Percentiles rank a stretch among this genome's conserved stretches.
These are phyloP conservation scores for Penicillium sp. DNA, from an alignment of 2,329 filamentous ascomycete genomes.

Conservation along the genomic window DNA sequence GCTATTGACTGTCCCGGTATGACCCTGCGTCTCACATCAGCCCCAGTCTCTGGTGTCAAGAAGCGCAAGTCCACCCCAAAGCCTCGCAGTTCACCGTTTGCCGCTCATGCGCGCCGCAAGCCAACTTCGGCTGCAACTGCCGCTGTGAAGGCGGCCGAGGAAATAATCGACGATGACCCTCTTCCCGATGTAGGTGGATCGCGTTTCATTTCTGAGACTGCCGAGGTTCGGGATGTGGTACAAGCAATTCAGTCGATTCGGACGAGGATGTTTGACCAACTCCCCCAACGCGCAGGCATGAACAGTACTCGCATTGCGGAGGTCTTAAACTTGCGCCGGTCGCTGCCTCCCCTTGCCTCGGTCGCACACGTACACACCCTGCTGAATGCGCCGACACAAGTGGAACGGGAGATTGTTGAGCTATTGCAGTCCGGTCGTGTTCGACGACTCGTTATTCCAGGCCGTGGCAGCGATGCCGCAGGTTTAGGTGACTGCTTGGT, in stretches of 20 bases:
- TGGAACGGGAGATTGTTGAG: conserved; percentile 62
- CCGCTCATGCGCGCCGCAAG: conserved; percentile 47
- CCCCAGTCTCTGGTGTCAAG: conserved; percentile 51
- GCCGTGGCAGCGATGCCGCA: conserved; percentile 59
- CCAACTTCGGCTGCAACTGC: conserved; percentile 34
- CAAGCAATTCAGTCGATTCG: conserved; percentile 59
- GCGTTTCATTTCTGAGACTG: conserved; percentile 52
- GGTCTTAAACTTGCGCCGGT: conserved; percentile 59
- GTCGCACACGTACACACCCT: conserved; percentile 65
- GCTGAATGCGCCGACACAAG: conserved; percentile 58
- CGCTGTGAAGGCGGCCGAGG: conserved; percentile 30
- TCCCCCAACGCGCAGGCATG: conserved; percentile 63
- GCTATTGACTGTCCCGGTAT: conserved; percentile 35
- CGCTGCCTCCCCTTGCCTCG: conserved; percentile 61
- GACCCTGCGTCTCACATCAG: conserved; percentile 54
- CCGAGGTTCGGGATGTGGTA: conserved; percentile 53
- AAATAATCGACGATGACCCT: conserved; percentile 38
- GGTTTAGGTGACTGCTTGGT: conserved; percentile 63
- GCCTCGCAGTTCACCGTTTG: conserved; percentile 47
- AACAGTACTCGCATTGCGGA: conserved; percentile 63
- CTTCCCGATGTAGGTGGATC: conserved; percentile 58
- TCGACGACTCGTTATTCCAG: conserved; percentile 59
- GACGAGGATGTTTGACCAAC: conserved; percentile 57
- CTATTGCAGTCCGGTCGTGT: conserved; percentile 56
- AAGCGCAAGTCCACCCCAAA: conserved; percentile 41